Conservation (phyloP, 306 rosid species). For the Albizia julibrissin region DNA sequence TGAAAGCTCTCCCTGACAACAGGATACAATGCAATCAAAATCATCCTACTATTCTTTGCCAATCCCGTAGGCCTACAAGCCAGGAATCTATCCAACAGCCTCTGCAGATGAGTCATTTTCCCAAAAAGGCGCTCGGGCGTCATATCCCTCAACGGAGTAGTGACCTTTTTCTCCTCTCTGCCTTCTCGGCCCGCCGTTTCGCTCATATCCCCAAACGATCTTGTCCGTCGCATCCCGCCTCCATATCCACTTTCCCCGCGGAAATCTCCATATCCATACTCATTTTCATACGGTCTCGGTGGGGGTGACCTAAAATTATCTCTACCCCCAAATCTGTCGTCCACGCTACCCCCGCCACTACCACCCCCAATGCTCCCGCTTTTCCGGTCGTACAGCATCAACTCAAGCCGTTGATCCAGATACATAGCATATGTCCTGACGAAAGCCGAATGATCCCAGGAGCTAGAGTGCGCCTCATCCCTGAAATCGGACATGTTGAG, state of each 20-base stretch:
- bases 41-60: constrained; percentile 83
- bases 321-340: constrained; percentile 59
- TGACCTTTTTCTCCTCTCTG: constrained; percentile 46
- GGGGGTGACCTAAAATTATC: constrained; percentile 86
- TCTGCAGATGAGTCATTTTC: constrained; percentile 92
- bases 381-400: constrained; percentile 67
- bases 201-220: constrained; percentile 85
- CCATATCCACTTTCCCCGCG: constrained; percentile 56
- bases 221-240: constrained; percentile 72
- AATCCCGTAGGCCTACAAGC: constrained; percentile 88
- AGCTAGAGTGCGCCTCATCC: constrained; percentile 95
- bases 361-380: constrained; percentile 26
- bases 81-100: constrained; percentile 84
- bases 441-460: constrained; percentile 96
- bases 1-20: constrained; percentile 89
- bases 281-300: constrained; percentile 62
- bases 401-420: constrained; percentile 86
- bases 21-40: constrained; percentile 82
- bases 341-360: constrained; percentile 33
- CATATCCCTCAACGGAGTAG: constrained; percentile 93
- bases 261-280: constrained; percentile 59
- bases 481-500: constrained; percentile 85
- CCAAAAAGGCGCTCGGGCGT: constrained; percentile 78
- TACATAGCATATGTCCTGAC: constrained; percentile 88
- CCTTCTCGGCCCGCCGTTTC: constrained; percentile 51